phyloP scores from a whole-genome alignment of 306 rosid species.

The Glycine tomentella region DNA sequence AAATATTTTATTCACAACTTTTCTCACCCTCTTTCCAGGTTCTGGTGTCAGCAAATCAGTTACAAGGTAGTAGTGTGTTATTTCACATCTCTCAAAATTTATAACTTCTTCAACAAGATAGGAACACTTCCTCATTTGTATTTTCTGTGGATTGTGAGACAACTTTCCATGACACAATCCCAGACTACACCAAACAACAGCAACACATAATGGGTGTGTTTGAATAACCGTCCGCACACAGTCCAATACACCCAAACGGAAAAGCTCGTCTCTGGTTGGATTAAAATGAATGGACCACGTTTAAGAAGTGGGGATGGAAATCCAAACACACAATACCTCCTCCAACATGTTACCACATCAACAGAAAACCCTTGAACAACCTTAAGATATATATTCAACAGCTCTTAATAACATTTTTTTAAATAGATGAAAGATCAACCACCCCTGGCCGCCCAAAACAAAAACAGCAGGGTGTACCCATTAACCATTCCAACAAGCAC shows the following conservation, averaged over 20 bases:
- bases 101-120: neutral
- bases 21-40: neutral
- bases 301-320: too few species aligned
- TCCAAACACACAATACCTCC: neutral
- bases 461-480: too few species aligned
- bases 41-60: neutral
- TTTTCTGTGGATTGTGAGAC: neutral
- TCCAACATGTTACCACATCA: neutral
- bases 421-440: too few species aligned
- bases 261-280: too few species aligned
- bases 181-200: neutral
- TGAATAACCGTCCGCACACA: too few species aligned
- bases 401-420: too few species aligned
- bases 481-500: too few species aligned
- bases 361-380: too few species aligned
- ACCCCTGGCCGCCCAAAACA: too few species aligned
- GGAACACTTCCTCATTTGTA: neutral
- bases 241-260: too few species aligned
- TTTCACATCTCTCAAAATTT: neutral
- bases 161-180: neutral
- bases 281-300: too few species aligned
- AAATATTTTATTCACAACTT: neutral
- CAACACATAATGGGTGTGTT: neutral
- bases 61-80: neutral
- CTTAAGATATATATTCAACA: too few species aligned